Evolutionary conservation across 2,329 filamentous ascomycete species (phyloP).

Genomic region (Rugonectria rugulosa): DNA sequence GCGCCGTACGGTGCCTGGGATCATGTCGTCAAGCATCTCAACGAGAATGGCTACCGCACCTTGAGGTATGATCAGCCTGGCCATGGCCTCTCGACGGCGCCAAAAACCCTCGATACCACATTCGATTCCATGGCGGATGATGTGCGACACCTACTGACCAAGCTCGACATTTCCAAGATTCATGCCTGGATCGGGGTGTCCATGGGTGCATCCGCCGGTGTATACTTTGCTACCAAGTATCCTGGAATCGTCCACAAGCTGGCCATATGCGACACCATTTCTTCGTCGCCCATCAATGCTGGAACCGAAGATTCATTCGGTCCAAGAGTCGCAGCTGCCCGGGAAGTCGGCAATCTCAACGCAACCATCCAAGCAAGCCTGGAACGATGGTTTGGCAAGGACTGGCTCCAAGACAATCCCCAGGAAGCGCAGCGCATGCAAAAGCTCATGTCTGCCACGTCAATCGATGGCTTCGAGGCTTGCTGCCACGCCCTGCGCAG

Average conservation of each 20-base stretch:
- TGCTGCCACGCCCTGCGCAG: slow-evolving; percentile 50
- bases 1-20: slow-evolving; percentile 50
- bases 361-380: slow-evolving; percentile 43
- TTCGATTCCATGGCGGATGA: slow-evolving; percentile 50
- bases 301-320: slow-evolving; percentile 47
- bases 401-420: slow-evolving; percentile 46
- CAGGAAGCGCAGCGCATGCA: slow-evolving; percentile 47
- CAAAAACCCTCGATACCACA: slow-evolving; percentile 45
- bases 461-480: slow-evolving; percentile 50
- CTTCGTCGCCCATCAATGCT: slow-evolving; percentile 47
- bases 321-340: slow-evolving; percentile 44
- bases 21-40: slow-evolving; percentile 45
- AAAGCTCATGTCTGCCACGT: slow-evolving; percentile 46
- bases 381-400: slow-evolving; percentile 51
- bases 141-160: slow-evolving; percentile 44
- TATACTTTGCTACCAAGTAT: slow-evolving; percentile 49
- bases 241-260: slow-evolving; percentile 48
- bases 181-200: slow-evolving; percentile 55
- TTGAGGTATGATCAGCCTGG: slow-evolving; percentile 54
- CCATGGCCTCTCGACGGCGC: slow-evolving; percentile 49
- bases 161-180: slow-evolving; percentile 42
- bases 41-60: slow-evolving; percentile 46
- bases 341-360: slow-evolving; percentile 43
- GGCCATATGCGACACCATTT: slow-evolving; percentile 50
- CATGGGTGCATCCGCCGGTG: slow-evolving; percentile 52